A percentile compares a stretch with the other conserved stretches of the same genome.
Conservation (phyloP, 352 stramenopile species). For the Nothophytophthora sp. region DNA sequence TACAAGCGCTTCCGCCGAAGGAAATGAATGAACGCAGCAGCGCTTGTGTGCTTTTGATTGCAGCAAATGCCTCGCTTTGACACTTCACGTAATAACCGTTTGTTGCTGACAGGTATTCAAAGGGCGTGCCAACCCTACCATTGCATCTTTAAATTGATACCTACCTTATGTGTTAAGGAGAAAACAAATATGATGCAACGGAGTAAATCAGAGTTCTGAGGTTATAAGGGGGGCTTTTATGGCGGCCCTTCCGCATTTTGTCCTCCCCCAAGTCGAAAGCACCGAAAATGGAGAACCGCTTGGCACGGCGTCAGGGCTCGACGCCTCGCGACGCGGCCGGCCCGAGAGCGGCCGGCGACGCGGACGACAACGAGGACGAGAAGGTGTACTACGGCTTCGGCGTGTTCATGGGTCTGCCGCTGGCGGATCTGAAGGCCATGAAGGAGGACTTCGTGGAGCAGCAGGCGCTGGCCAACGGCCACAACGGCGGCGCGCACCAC, state of each 20-base stretch:
- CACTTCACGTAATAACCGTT: no score
- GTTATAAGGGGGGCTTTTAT: no score
- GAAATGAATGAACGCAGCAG: constrained; percentile 16
- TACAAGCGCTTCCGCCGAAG: constrained; percentile 84
- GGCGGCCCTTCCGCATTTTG: no score
- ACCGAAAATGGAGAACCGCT: constrained; percentile 42
- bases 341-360: constrained; percentile 24
- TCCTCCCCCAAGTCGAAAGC: neutral
- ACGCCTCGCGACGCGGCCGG: constrained; percentile 10
- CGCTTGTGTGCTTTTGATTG: neutral
- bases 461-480: constrained; percentile 34
- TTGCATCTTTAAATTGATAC: no score
- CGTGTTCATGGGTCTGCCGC: constrained; percentile 86
- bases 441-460: constrained; percentile 79
- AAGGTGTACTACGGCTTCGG: constrained; percentile 91
- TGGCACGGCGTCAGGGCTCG: constrained; percentile 25
- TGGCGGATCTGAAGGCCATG: constrained; percentile 85
- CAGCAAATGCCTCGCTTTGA: no score
- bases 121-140: no score
- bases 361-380: constrained; percentile 70
- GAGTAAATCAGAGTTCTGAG: no score
- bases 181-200: no score
- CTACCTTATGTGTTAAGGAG: no score
- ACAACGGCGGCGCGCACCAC: constrained; percentile 1
- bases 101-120: no score